These are phyloP conservation scores for Auricularia sp. DNA, from an alignment of 768 basidiomycete genomes.

Conservation along the genomic window DNA sequence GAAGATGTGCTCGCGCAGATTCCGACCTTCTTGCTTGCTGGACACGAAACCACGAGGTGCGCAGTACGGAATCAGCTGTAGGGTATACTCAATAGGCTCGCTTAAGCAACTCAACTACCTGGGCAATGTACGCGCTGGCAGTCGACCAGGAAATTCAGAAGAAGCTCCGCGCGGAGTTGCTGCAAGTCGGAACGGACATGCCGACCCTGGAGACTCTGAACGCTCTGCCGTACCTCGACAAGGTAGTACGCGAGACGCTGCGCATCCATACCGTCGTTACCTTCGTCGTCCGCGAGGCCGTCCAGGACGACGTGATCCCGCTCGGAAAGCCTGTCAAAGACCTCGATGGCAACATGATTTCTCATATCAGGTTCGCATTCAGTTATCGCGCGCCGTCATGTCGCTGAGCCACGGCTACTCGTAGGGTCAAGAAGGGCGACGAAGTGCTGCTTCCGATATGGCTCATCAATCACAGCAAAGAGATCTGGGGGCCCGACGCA, in stretches of 20 bases:
- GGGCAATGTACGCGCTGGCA: conserved; percentile 51
- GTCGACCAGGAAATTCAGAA: conserved; percentile 38
- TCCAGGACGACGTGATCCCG: conserved; percentile 41
- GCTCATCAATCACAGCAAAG: not conserved
- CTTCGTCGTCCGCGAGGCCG: conserved; percentile 26
- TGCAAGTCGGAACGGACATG: conserved; percentile 8
- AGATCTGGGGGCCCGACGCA: conserved; percentile 1
- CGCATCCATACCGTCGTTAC: conserved; percentile 48
- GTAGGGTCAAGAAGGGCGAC: not conserved
- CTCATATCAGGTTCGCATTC: conserved; percentile 11
- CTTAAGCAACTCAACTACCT: conserved; percentile 26
- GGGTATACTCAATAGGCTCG: no score
- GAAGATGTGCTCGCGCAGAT: conserved; percentile 20
- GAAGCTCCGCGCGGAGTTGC: conserved; percentile 11
- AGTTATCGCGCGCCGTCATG: not conserved
- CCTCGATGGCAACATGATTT: conserved; percentile 11
- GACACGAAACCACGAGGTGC: not conserved
- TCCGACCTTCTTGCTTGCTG: not conserved
- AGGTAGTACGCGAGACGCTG: conserved; percentile 49
- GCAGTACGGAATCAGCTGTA: no score
- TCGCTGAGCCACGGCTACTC: not conserved
- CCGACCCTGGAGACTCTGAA: conserved; percentile 21
- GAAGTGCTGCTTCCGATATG: not conserved
- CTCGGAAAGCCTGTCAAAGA: conserved; percentile 26
- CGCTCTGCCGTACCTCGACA: conserved; percentile 48